These are phyloP conservation scores for Globisporangium carolinianum DNA, from an alignment of 352 stramenopile genomes.

Conservation along the genomic window DNA sequence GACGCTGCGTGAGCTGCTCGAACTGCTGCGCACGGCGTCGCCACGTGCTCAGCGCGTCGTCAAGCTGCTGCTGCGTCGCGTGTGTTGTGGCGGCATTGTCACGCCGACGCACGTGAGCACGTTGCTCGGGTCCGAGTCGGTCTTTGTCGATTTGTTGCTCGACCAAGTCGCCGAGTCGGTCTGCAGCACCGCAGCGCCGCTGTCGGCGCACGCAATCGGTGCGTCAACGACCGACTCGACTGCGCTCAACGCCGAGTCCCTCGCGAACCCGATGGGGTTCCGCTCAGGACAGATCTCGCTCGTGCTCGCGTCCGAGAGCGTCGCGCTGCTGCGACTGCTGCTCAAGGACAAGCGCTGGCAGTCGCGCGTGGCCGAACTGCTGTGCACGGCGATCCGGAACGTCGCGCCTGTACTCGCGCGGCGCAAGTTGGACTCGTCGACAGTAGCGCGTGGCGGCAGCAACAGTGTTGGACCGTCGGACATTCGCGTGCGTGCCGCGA, in stretches of 20 bases:
- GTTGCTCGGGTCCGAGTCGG: constrained; percentile 72
- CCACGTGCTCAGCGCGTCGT: constrained; percentile 77
- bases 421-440: constrained; percentile 19
- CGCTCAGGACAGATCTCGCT: constrained; percentile 76
- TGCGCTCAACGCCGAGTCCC: constrained; percentile 49
- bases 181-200: constrained; percentile 63
- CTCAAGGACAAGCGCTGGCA: constrained; percentile 67
- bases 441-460: neutral
- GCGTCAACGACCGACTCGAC: constrained; percentile 20
- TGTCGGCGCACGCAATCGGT: constrained; percentile 48
- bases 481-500: constrained; percentile 59
- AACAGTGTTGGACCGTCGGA: constrained; percentile 28
- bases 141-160: constrained; percentile 77
- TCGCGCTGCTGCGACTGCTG: constrained; percentile 65
- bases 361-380: constrained; percentile 46
- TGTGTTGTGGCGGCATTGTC: constrained; percentile 68
- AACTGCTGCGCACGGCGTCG: constrained; percentile 71
- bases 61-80: constrained; percentile 63
- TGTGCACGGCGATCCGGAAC: constrained; percentile 70
- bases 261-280: constrained; percentile 79
- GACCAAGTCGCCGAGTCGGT: constrained; percentile 85
- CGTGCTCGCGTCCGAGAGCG: constrained; percentile 72
- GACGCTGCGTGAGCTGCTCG: constrained; percentile 65
- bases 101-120: constrained; percentile 55
- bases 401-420: constrained; percentile 52